Base-by-base conservation (phyloP, 2,329 filamentous ascomycete species). In the Venturia pyrina region DNA sequence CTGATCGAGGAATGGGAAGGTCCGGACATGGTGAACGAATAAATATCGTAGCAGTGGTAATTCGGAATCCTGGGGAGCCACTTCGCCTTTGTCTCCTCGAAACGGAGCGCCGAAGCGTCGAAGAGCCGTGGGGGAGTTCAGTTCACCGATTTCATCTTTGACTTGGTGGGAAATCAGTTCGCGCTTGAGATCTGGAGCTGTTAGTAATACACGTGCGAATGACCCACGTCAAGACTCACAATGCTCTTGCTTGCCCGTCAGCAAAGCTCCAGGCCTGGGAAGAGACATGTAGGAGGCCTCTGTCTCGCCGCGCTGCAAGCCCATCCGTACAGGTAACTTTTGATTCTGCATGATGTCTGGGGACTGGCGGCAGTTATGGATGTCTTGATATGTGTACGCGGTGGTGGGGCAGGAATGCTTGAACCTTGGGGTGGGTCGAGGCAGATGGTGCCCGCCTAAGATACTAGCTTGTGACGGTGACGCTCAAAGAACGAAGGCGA, bases 181-280 rank as follows among this genome's bases (percentile, higher is more conserved):
- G 73, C 95, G 88, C 80, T 99, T 99, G 70, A 99, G 87, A 75
- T 99, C 92, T 96, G 73, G 40, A 61, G 44, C 5, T 21, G 63
- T 46, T 32, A 40, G 67, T 32, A 59, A n/a, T 28, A 10, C 10
- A 40, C 40, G 32, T 28, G 37, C 67, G 67, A 53, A 37, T 34
- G 4, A 21, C 19, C 4, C 15, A 59, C 53, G 32, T 37, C 53
- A 59, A 11, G 28, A 48, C 88, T 72, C 76, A 96, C 92, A 99
- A 76, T 99, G 95, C 77, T 99, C 95, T 83, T 99, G 93, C 79
- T 97, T 98, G 70, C 95, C 95, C 0, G 93, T 96, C 74, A 99
- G 79, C 69, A 88, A 78, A 62, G 84, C 83, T 28, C 83, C 83
- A 43, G 81, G 79, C n/a, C 81, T 81, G 62, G 82, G 80, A 65